Percentiles rank a stretch among this genome's conserved stretches.
Conservation (phyloP, 2,329 filamentous ascomycete species). For the Pseudogymnoascus sp. region DNA sequence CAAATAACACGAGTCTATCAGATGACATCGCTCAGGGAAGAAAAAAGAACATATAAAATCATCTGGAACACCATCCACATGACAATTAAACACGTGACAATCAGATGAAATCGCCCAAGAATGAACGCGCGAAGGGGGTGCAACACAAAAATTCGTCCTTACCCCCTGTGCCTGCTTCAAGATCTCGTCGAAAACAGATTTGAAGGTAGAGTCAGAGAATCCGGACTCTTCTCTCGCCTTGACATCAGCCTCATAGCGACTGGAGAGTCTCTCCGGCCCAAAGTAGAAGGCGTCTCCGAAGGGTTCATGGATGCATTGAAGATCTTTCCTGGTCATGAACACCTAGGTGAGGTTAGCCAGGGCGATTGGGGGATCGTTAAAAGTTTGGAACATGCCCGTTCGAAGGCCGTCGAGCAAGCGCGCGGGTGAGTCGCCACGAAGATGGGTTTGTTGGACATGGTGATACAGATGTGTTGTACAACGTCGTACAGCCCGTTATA, state of each 20-base stretch:
- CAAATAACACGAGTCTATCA: background rate
- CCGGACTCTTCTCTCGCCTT: conserved; percentile 50
- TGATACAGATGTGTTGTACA: conserved; percentile 18
- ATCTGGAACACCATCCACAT: background rate
- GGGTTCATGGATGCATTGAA: conserved; percentile 85
- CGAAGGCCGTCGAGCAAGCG: conserved; percentile 94
- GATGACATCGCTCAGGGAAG: background rate
- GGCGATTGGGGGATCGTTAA: background rate
- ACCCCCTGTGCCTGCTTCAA: conserved; percentile 60
- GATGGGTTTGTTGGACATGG: conserved; percentile 71
- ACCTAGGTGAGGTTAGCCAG: conserved; percentile 48
- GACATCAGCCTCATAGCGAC: conserved; percentile 66
- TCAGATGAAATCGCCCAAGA: background rate
- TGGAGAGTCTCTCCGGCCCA: conserved; percentile 77
- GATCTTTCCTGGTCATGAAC: conserved; percentile 87
- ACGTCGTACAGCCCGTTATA: background rate
- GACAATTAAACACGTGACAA: background rate
- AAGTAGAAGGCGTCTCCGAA: conserved; percentile 97
- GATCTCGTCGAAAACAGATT: conserved; percentile 69
- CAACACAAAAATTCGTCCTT: conserved; percentile 26
- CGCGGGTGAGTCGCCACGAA: conserved; percentile 92
- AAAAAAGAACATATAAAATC: background rate
- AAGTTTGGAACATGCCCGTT: conserved; percentile 55
- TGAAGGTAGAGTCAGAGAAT: conserved; percentile 62
- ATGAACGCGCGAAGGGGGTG: background rate